Percentiles rank a stretch among this genome's conserved stretches.
Evolutionary conservation across 2,329 filamentous ascomycete species (phyloP).

Genomic region (Penicillium palitans): DNA sequence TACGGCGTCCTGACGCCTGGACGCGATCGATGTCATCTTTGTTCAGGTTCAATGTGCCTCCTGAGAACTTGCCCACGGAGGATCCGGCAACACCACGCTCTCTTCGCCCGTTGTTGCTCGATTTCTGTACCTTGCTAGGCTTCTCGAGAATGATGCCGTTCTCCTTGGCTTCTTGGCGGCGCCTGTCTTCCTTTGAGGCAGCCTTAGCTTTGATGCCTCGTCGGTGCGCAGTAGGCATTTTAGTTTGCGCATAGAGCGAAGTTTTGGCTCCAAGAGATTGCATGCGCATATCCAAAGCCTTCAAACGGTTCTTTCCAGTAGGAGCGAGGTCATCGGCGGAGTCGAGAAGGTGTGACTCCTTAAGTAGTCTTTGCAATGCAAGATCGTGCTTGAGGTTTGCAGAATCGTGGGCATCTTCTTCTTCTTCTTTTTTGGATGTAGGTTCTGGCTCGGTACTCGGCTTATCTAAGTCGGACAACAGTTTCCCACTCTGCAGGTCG

Average conservation of each 20-base stretch:
- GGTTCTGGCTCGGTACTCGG: conserved; percentile 18
- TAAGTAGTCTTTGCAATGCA: conserved; percentile 83
- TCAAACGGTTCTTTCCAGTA: conserved; percentile 72
- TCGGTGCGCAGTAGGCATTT: conserved; percentile 84
- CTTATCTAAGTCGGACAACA: conserved; percentile 41
- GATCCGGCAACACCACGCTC: conserved; percentile 71
- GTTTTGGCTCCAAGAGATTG: conserved; percentile 76
- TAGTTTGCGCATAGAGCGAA: conserved; percentile 73
- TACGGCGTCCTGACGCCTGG: conserved; percentile 16
- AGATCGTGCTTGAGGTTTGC: conserved; percentile 85
- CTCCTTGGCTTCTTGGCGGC: conserved; percentile 78
- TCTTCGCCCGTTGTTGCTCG: conserved; percentile 45
- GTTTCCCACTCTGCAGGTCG: conserved; percentile 45
- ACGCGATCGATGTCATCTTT: conserved; percentile 64
- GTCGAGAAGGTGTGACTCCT: conserved; percentile 85
- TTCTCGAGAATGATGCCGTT: conserved; percentile 86
- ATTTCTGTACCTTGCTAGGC: conserved; percentile 38
- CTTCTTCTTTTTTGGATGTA: conserved; percentile 38
- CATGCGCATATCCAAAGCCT: conserved; percentile 80
- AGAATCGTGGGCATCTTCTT: conserved; percentile 61
- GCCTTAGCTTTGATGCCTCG: conserved; percentile 78
- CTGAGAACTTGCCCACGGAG: conserved; percentile 74
- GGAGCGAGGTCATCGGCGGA: conserved; percentile 56
- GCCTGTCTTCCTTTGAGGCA: conserved; percentile 64
- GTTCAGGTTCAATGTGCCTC: conserved; percentile 76